Base-by-base conservation (phyloP, 306 rosid genomes). In the Senna siamea region DNA sequence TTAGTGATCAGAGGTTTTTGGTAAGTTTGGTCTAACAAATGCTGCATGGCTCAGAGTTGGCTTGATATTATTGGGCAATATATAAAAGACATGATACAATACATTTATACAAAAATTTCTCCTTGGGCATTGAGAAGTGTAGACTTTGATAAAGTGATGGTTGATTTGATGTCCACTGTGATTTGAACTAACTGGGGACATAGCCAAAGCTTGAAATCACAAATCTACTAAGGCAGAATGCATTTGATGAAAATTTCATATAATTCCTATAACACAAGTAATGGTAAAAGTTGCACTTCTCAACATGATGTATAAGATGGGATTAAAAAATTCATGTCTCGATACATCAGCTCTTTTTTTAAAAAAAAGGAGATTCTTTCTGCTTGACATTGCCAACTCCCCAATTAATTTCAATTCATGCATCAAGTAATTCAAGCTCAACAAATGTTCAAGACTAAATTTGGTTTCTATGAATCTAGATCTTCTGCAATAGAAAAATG, bases 371-470 rank as follows among this genome's bases (percentile, higher is more conserved):
- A 72, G 28, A 19, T 38, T 62, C 65, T 48, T 48, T 74, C 69
- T 20, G 72, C 50, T 72, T 72, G 72, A 61, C 40, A 44, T 56
- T 14, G 12, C 74, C 76, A 71, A 55, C 26, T 12, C 58, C 59
- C 61, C 30, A 72, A 52, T 34, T 28, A n/a, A 71, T 71, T 65
- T 56, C 54, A 71, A 64, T 81, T 38, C 66, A 72, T 10, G 68
- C 75, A 57, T 20, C 47, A 57, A 66, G 34, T 38, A 76, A 64
- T 64, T 26, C 41, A 61, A 7, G 14, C 11, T 57, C 58, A 48
- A 47, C 59, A 30, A 8, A 26, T 46, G 6, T 47, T 47, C 17
- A 12, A 17, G 17, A 28, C 14, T 4, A 17, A 4, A 35, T 17
- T 7, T n/a, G 6, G 28, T 67, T 67, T 68, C 72, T 57, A 43